Percentiles rank a stretch among this genome's conserved stretches.
phyloP scores from a whole-genome alignment of 192 early-diverging fungal species.

The Entomortierella parvispora region DNA sequence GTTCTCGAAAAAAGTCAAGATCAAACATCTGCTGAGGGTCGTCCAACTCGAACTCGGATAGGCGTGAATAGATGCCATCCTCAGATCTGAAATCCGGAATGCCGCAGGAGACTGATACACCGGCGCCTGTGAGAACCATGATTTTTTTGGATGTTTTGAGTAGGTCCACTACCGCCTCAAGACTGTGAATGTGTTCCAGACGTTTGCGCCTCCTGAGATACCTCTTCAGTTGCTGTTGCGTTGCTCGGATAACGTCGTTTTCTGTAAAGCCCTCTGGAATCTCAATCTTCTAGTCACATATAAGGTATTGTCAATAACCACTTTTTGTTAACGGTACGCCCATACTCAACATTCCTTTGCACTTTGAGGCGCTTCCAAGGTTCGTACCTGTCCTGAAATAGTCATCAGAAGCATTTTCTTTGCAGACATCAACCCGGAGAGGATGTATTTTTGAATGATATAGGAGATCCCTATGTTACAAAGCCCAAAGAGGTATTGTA shows the following conservation, averaged over 20 bases:
- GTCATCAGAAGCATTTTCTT: conserved; percentile 42
- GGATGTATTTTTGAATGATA: conserved; percentile 35
- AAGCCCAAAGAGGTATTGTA: not conserved
- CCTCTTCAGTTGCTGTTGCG: conserved; percentile 66
- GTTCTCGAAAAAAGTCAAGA: conserved; percentile 86
- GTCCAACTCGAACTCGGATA: conserved; percentile 89
- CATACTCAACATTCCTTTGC: not conserved
- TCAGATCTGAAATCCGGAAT: conserved; percentile 98
- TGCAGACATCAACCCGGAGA: conserved; percentile 15
- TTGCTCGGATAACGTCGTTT: conserved; percentile 66
- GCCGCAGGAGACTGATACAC: conserved; percentile 93
- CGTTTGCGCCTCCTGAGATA: conserved; percentile 66
- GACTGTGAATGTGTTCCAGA: conserved; percentile 64
- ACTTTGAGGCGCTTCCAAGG: not conserved
- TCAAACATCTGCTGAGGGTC: conserved; percentile 98
- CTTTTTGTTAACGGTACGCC: too few relatives aligned
- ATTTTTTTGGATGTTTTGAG: conserved; percentile 72
- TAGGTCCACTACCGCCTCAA: conserved; percentile 73
- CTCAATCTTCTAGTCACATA: conserved; percentile 34
- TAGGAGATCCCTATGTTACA: conserved; percentile 15
- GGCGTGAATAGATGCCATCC: conserved; percentile 89
- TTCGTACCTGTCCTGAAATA: conserved; percentile 6
- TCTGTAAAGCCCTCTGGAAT: conserved; percentile 60
- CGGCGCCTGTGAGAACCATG: conserved; percentile 92
- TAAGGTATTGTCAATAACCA: not conserved